Evolutionary conservation across 495 filamentous ascomycete species (phyloP).

Genomic region (Penicillium cataractarum): DNA sequence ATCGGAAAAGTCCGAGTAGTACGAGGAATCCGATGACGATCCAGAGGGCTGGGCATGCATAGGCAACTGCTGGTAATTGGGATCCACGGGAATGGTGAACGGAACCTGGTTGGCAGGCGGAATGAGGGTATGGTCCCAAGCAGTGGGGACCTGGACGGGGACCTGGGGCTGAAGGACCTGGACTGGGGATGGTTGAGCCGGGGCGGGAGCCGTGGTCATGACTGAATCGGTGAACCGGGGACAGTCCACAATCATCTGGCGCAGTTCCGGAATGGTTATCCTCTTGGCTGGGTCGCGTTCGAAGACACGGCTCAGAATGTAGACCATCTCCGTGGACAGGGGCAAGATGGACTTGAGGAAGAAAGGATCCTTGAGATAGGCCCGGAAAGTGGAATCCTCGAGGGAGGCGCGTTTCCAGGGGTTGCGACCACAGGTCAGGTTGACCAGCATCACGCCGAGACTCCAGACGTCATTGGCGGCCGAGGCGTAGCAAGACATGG

Average conservation of each 20-base stretch:
- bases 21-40: constrained; percentile 45
- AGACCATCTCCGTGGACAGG: constrained; percentile 85
- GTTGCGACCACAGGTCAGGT: constrained; percentile 96
- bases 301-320: constrained; percentile 87
- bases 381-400: constrained; percentile 94
- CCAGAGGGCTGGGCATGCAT: constrained; percentile 44
- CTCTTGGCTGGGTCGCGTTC: constrained; percentile 83
- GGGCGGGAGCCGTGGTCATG: constrained; percentile 19
- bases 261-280: constrained; percentile 82
- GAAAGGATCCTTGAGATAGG: constrained; percentile 80
- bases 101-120: constrained; percentile 37
- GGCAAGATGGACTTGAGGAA: constrained; percentile 95
- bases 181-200: neutral
- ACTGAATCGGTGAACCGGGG: constrained; percentile 66
- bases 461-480: constrained; percentile 98
- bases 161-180: neutral
- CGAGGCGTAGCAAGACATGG: constrained; percentile 81
- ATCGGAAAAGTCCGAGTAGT: constrained; percentile 46
- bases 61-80: constrained; percentile 10
- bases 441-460: constrained; percentile 95
- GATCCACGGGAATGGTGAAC: constrained; percentile 32
- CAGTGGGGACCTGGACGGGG: neutral
- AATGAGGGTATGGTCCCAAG: constrained; percentile 28
- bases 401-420: constrained; percentile 95
- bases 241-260: constrained; percentile 75